Evolutionary conservation across 2,329 filamentous ascomycete genomes (phyloP).

Genomic region (Tolypocladium nubicola): DNA sequence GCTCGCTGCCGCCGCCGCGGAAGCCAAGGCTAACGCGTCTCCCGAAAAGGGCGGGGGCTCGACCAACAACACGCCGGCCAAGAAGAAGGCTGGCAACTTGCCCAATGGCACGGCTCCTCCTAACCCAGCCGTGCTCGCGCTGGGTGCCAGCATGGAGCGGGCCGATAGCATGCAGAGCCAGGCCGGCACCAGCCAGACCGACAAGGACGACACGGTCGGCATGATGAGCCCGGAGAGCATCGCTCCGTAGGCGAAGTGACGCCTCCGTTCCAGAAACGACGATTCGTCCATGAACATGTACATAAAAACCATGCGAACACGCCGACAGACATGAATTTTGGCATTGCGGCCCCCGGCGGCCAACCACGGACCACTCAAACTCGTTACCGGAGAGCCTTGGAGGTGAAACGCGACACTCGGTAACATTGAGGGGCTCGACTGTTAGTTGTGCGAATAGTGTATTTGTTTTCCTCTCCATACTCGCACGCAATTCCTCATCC

Average conservation of each 20-base stretch:
- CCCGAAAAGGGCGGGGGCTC: conserved; percentile 22
- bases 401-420: neutral
- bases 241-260: conserved; percentile 24
- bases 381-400: neutral
- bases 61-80: conserved; percentile 32
- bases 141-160: conserved; percentile 44
- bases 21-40: conserved; percentile 28
- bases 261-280: neutral
- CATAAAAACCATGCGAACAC: neutral
- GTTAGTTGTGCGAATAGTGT: neutral
- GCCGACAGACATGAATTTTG: neutral
- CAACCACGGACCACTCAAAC: neutral
- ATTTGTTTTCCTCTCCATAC: neutral
- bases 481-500: neutral
- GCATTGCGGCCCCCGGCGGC: neutral
- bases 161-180: conserved; percentile 47
- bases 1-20: conserved; percentile 37
- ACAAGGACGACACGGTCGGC: conserved; percentile 57
- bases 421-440: neutral
- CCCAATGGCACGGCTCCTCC: conserved; percentile 23
- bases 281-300: neutral
- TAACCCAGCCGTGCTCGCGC: conserved; percentile 28
- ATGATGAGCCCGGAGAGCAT: conserved; percentile 84
- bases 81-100: conserved; percentile 38
- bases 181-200: conserved; percentile 51